Conservation (phyloP, 78 protist genomes). For the Dictyostelium brefeldianum region DNA sequence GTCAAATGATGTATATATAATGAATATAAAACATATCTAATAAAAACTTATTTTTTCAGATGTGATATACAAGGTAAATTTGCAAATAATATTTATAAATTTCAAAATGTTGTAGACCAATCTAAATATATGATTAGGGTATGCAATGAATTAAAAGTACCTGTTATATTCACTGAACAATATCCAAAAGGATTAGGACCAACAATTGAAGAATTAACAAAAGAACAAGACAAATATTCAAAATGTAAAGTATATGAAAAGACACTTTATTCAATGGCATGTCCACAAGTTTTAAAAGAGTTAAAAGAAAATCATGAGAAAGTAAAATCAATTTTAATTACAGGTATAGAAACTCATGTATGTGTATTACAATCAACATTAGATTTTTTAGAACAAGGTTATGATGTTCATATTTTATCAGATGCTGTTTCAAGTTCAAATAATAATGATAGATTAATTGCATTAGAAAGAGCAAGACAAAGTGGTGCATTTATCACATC, state of each 20-base stretch:
- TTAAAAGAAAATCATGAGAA: slow-evolving; percentile 5
- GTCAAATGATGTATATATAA: background rate
- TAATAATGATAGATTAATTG: slow-evolving; percentile 25
- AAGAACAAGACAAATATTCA: background rate
- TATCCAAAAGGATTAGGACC: slow-evolving; percentile 81
- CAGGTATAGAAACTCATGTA: slow-evolving; percentile 88
- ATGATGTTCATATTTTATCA: slow-evolving; percentile 82
- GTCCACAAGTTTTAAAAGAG: slow-evolving; percentile 18
- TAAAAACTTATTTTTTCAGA: background rate
- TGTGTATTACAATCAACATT: slow-evolving; percentile 84
- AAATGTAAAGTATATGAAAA: slow-evolving; percentile 26
- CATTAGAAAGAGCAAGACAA: slow-evolving; percentile 81
- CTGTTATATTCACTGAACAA: slow-evolving; percentile 83
- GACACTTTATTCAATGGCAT: slow-evolving; percentile 81
- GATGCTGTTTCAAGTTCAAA: slow-evolving; percentile 76
- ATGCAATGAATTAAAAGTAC: slow-evolving; percentile 68
- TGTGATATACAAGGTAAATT: slow-evolving; percentile 73
- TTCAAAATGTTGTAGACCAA: slow-evolving; percentile 10
- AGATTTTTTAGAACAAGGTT: slow-evolving; percentile 81
- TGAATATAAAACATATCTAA: background rate
- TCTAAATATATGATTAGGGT: slow-evolving; percentile 36
- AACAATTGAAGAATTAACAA: slow-evolving; percentile 43
- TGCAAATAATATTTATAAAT: slow-evolving; percentile 34
- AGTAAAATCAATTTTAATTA: slow-evolving; percentile 54
- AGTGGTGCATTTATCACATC: slow-evolving; percentile 75